phyloP scores from a whole-genome alignment of 2,329 filamentous ascomycete species.

The Chaetomiaceae sp. region DNA sequence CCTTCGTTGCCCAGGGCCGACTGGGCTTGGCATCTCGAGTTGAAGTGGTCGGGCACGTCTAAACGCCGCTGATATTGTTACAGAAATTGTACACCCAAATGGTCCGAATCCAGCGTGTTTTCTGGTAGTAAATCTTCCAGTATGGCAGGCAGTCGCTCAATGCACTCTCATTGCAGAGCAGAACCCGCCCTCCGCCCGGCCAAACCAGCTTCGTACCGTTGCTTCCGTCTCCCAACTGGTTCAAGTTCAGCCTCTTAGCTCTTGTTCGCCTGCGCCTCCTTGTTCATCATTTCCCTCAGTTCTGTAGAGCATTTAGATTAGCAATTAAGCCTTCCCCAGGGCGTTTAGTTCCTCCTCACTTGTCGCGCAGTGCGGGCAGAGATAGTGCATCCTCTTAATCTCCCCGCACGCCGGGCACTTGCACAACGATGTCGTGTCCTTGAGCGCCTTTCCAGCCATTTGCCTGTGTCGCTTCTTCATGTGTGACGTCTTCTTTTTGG shows the following conservation, averaged over 20 bases:
- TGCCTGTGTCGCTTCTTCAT: slow-evolving; percentile 90
- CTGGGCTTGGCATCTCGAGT: too few relatives aligned
- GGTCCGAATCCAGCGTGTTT: too few relatives aligned
- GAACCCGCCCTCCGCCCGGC: neutral
- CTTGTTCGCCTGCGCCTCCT: slow-evolving; percentile 12
- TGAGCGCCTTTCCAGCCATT: slow-evolving; percentile 90
- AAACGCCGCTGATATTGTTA: slow-evolving; percentile 11
- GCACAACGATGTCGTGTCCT: slow-evolving; percentile 83
- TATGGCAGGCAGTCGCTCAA: too few relatives aligned
- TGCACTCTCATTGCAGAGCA: too few relatives aligned
- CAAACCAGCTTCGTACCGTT: neutral
- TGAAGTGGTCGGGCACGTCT: too few relatives aligned
- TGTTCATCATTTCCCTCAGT: slow-evolving; percentile 37
- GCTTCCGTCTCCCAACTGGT: too few relatives aligned
- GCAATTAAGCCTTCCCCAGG: neutral
- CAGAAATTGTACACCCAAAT: slow-evolving; percentile 16
- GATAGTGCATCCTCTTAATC: slow-evolving; percentile 77
- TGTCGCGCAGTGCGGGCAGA: slow-evolving; percentile 81
- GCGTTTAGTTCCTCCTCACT: slow-evolving; percentile 48
- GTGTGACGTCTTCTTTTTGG: slow-evolving; percentile 98
- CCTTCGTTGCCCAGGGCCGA: too few relatives aligned
- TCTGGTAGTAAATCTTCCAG: too few relatives aligned
- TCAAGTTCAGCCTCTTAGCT: slow-evolving; percentile 3
- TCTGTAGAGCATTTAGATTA: slow-evolving; percentile 31
- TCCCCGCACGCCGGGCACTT: slow-evolving; percentile 85